Conservation (phyloP, 2,329 filamentous ascomycete genomes). For the Hypoxylon sp. region DNA sequence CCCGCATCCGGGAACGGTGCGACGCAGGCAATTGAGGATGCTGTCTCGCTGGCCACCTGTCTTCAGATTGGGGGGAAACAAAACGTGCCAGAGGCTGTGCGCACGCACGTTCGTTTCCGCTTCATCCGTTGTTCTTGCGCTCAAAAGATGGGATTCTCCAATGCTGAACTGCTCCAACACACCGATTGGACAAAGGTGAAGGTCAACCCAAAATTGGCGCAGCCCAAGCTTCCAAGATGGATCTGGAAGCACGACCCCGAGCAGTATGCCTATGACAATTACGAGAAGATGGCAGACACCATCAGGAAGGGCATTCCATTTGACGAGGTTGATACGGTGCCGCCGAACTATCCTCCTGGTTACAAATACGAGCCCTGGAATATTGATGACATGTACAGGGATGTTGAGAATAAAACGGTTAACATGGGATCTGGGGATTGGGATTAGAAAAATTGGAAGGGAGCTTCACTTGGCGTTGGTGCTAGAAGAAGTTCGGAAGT, state of each 20-base stretch:
- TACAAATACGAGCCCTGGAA: conserved; percentile 59
- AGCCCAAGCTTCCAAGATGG: conserved; percentile 57
- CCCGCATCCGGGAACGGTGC: conserved; percentile 61
- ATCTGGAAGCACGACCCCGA: conserved; percentile 59
- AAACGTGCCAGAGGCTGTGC: conserved; percentile 54
- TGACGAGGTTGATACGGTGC: conserved; percentile 51
- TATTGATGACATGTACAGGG: conserved; percentile 60
- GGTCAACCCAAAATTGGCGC: conserved; percentile 54
- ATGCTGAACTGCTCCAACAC: conserved; percentile 57
- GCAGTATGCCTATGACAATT: conserved; percentile 57
- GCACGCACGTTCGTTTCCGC: conserved; percentile 57
- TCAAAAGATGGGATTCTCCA: conserved; percentile 59
- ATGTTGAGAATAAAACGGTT: conserved; percentile 55
- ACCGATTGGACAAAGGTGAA: conserved; percentile 56
- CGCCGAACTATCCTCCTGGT: conserved; percentile 56
- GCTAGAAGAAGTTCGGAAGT: background rate
- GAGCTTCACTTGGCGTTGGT: background rate
- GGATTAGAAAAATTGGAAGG: conserved; percentile 45
- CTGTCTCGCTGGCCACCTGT: conserved; percentile 57
- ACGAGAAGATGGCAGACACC: conserved; percentile 54
- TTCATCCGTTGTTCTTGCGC: conserved; percentile 57
- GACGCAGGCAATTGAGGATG: conserved; percentile 61
- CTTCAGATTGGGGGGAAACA: conserved; percentile 56
- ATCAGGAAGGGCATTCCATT: conserved; percentile 53
- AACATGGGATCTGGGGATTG: conserved; percentile 55